Conservation (phyloP, 75 land plant species). For the Isoetes taiwanensis region DNA sequence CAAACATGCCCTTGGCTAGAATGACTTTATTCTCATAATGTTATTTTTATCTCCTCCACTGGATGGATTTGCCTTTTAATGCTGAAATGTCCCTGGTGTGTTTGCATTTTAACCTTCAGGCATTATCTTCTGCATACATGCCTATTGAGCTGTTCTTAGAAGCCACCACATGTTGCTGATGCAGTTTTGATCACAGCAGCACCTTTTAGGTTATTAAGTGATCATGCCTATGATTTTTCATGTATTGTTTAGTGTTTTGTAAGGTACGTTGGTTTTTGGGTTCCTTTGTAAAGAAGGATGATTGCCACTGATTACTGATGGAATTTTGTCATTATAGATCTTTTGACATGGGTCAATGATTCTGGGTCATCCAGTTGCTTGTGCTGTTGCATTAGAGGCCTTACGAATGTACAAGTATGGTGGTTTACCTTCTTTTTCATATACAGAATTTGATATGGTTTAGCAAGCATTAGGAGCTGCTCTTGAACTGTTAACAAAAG, state of each 20-base stretch:
- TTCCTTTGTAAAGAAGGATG: not conserved
- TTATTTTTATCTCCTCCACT: no score
- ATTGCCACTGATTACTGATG: no score
- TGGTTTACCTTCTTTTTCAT: not conserved
- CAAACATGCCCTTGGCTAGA: no score
- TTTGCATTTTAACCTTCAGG: no score
- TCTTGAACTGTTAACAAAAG: no score
- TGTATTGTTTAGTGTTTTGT: not conserved
- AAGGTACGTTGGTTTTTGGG: not conserved
- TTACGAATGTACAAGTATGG: constrained; percentile 77
- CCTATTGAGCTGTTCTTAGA: constrained; percentile 85
- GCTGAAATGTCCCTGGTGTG: no score
- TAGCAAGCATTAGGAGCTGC: no score
- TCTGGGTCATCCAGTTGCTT: constrained; percentile 91
- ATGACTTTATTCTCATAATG: no score
- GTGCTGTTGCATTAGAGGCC: constrained; percentile 93
- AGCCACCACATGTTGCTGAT: constrained; percentile 72
- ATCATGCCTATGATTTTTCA: not conserved
- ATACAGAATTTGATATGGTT: not conserved
- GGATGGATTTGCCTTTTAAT: no score
- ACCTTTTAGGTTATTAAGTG: constrained; percentile 39
- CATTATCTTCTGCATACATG: constrained; percentile 88
- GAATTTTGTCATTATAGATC: no score
- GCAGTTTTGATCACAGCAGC: constrained; percentile 66
- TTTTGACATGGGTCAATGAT: constrained; percentile 95